Conservation (phyloP, 371 early-diverging fungal genomes). For the Rhizopus arrhizus region DNA sequence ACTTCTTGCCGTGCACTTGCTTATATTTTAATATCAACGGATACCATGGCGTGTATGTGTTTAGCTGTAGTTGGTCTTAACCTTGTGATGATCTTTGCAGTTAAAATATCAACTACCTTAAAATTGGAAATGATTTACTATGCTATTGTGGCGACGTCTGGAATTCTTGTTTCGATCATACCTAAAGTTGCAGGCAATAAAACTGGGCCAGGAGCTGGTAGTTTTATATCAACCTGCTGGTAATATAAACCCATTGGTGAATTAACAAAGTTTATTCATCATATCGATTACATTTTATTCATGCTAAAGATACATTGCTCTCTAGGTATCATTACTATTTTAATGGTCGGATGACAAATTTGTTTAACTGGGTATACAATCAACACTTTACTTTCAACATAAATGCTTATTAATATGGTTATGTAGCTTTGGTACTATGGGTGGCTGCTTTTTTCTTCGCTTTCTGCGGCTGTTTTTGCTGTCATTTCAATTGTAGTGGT, state of each 20-base stretch:
- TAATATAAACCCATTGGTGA: background rate
- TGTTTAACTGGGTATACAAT: conserved; percentile 41
- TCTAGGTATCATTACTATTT: conserved; percentile 41
- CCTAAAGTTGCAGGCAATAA: conserved; percentile 15
- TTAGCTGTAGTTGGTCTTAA: conserved; percentile 44
- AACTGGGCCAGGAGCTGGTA: background rate
- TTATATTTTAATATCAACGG: conserved; percentile 26
- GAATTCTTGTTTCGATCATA: conserved; percentile 17
- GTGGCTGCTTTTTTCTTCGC: conserved; percentile 27
- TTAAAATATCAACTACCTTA: conserved; percentile 24
- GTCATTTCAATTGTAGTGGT: conserved; percentile 28
- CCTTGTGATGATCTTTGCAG: conserved; percentile 36
- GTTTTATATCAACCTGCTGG: conserved; percentile 22
- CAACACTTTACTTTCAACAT: background rate
- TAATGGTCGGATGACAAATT: conserved; percentile 19
- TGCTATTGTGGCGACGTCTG: conserved; percentile 8
- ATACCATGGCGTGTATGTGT: conserved; percentile 35
- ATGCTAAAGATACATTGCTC: background rate
- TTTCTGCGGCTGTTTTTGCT: conserved; percentile 31
- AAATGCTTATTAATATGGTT: background rate
- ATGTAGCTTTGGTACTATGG: conserved; percentile 46
- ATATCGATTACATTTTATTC: background rate
- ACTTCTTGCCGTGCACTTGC: conserved; percentile 22
- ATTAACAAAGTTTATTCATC: background rate
- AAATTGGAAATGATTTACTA: conserved; percentile 41